Conservation (phyloP, 139 green algal genomes). For the Micractinium sp. region DNA sequence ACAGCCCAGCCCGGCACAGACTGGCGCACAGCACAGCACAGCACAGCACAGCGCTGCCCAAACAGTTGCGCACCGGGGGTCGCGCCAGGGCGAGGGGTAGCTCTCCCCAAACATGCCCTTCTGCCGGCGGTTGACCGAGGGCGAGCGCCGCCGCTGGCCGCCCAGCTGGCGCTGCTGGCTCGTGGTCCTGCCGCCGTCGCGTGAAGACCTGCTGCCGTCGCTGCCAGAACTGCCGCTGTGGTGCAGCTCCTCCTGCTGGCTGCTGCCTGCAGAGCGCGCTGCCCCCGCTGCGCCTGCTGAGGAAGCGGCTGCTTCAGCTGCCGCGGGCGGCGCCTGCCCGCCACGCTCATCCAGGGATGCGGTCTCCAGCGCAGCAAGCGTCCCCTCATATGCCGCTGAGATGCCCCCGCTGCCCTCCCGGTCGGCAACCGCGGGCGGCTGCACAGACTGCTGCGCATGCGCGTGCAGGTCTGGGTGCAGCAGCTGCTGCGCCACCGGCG, state of each 20-base stretch:
- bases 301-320: background rate
- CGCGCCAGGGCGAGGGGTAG: conserved; percentile 38
- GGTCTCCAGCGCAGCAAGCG: background rate
- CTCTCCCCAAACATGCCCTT: conserved; percentile 54
- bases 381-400: background rate
- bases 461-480: background rate
- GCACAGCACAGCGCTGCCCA: background rate
- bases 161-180: background rate
- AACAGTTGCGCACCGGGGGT: conserved; percentile 20
- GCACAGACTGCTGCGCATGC: background rate
- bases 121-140: background rate
- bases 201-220: background rate
- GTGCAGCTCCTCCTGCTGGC: background rate
- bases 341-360: background rate
- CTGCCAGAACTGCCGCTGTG: background rate
- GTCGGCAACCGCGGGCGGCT: background rate
- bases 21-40: background rate
- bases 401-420: background rate
- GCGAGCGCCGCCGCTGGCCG: background rate
- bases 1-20: background rate
- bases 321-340: background rate
- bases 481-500: background rate
- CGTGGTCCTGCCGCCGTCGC: background rate
- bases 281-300: background rate
- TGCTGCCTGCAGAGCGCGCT: background rate